phyloP scores from a whole-genome alignment of 108 stramenopile genomes.

The Skeletonema costatum region DNA sequence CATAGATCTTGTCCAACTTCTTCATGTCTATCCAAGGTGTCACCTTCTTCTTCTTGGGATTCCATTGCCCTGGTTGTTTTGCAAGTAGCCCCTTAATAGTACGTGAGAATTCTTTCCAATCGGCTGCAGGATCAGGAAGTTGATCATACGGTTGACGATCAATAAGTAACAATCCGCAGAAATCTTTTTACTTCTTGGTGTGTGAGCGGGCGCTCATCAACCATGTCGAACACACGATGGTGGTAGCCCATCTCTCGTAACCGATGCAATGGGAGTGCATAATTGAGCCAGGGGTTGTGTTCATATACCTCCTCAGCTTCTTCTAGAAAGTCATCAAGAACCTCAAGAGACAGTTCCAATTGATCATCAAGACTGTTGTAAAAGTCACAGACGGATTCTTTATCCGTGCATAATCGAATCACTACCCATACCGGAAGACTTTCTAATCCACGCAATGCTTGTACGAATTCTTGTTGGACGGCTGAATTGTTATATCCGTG shows the following conservation, averaged over 20 bases:
- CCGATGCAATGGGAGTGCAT: conserved; percentile 81
- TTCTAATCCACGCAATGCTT: conserved; percentile 54
- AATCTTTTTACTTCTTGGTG: conserved; percentile 62
- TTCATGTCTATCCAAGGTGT: conserved; percentile 36
- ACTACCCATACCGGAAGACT: conserved; percentile 78
- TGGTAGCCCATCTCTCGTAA: conserved; percentile 87
- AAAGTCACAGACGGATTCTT: conserved; percentile 60
- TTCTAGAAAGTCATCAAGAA: conserved; percentile 83
- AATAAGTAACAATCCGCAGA: conserved; percentile 62
- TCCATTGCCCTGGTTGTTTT: conserved; percentile 44
- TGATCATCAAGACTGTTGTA: conserved; percentile 76
- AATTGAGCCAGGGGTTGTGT: conserved; percentile 90
- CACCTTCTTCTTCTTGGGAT: conserved; percentile 44
- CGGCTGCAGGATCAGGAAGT: conserved; percentile 40
- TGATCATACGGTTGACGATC: conserved; percentile 18
- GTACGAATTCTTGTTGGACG: conserved; percentile 35
- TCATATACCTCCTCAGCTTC: conserved; percentile 77
- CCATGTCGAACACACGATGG: conserved; percentile 79
- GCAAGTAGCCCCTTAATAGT: conserved; percentile 7
- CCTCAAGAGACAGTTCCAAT: conserved; percentile 76
- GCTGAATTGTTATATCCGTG: conserved; percentile 30
- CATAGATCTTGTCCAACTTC: conserved; percentile 2
- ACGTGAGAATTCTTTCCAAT: conserved; percentile 13
- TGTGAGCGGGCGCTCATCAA: conserved; percentile 80
- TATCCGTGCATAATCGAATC: conserved; percentile 84